Conservation (phyloP, 768 basidiomycete species). For the Cystofilobasidium bisporidii region DNA sequence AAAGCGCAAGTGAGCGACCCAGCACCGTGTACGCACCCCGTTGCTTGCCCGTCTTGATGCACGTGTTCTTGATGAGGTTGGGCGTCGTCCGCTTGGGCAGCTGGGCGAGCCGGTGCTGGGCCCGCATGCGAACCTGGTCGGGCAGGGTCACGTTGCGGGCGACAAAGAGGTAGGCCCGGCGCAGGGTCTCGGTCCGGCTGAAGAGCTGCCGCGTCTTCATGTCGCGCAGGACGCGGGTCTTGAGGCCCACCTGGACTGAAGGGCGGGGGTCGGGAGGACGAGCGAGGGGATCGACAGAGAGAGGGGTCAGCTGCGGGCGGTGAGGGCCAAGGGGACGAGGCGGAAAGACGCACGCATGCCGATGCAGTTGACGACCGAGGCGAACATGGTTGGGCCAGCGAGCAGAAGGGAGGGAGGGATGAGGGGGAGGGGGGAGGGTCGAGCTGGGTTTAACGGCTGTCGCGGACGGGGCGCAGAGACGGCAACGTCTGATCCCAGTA, state of each 20-base stretch:
- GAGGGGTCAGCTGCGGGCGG: not conserved
- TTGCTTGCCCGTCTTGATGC: slow-evolving; percentile 71
- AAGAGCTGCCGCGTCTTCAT: slow-evolving; percentile 24
- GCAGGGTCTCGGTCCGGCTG: slow-evolving; percentile 57
- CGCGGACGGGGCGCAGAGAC: no score
- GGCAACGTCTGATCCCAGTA: no score
- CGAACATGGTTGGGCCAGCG: not conserved
- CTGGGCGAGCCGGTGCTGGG: slow-evolving; percentile 63
- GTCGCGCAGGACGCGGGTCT: slow-evolving; percentile 14
- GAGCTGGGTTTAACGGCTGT: no score
- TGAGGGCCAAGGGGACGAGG: not conserved
- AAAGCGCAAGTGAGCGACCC: no score
- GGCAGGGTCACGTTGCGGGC: slow-evolving; percentile 86
- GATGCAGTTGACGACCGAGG: slow-evolving; percentile 1
- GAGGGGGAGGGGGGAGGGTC: not conserved
- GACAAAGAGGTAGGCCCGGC: slow-evolving; percentile 84
- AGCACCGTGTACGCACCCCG: slow-evolving; percentile 62
- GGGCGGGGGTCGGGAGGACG: not conserved
- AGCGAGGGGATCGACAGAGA: not conserved
- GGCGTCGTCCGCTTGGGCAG: slow-evolving; percentile 74
- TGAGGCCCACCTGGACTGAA: slow-evolving; percentile 7
- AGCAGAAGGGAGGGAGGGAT: not conserved
- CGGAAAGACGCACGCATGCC: not conserved
- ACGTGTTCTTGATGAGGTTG: slow-evolving; percentile 82
- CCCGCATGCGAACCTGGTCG: slow-evolving; percentile 79